Base-by-base conservation (phyloP, 352 stramenopile species). In the Globisporangium nodosum region DNA sequence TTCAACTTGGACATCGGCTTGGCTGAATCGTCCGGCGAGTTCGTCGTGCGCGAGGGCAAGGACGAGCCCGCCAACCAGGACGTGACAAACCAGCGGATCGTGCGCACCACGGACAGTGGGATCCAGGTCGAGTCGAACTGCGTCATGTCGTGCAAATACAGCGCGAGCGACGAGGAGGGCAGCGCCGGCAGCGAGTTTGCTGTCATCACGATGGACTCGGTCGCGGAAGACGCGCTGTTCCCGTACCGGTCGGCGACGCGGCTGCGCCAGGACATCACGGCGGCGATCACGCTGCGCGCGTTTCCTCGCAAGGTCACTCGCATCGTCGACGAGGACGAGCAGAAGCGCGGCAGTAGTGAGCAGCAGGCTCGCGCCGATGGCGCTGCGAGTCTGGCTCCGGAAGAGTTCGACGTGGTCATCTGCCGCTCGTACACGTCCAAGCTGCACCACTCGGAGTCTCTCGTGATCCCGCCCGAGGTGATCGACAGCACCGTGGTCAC, bases 1-100 rank as follows among this genome's bases (percentile, higher is more conserved):
- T 64, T 55, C 33, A 81, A 78, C 46, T 70, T 81, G 56, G 70
- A 81, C 60, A 78, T 78, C 56, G 70, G 60, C 7, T 68, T 81
- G 12, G 69, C 69, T 0, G 73, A 81, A 48, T 39, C 61, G 31
- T 56, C 73, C 16, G 69, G 70, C 3, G 60, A 74, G 27, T 37
- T 78, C 56, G 65, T 68, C 4, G 39, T 71, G 35, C 65, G 70
- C 7, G 64, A 78, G 39, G 68, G 68, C 57, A 65, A 73, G 20
- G 56, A 69, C 46, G 16, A 35, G 13, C 18, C 11, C n/a, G 42
- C 27, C 8, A 39, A 21, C 6, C 24, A 21, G 39, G 27, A 58
- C 43, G 43, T 58, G 16, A 49, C 39, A 24, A 12, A 35, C 12
- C 39, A 58, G 21, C 52, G 54, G 15, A 27, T 59, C 45, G 5